These are phyloP conservation scores for Cylindrodendrum hubeiense DNA, from an alignment of 2,329 filamentous ascomycete genomes.

Conservation along the genomic window DNA sequence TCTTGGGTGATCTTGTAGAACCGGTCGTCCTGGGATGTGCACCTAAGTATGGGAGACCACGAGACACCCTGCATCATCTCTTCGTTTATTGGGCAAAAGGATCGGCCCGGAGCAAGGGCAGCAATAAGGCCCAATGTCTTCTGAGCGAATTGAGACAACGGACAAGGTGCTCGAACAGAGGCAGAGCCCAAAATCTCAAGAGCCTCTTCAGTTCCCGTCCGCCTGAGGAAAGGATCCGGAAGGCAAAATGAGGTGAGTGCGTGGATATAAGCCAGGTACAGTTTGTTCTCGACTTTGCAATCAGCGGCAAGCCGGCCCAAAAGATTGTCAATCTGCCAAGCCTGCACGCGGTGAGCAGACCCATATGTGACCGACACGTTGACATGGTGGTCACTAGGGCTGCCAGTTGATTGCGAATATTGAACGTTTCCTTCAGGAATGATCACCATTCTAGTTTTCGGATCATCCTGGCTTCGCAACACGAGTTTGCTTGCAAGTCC, in stretches of 20 bases:
- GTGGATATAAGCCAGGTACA: conserved; percentile 65
- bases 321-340: conserved; percentile 61
- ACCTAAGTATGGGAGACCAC: conserved; percentile 56
- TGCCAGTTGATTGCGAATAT: background rate
- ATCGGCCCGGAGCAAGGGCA: conserved; percentile 44
- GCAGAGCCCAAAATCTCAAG: conserved; percentile 62
- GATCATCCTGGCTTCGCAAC: conserved; percentile 43
- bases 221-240: conserved; percentile 59
- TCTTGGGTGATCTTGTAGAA: conserved; percentile 46
- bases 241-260: conserved; percentile 65
- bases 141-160: background rate
- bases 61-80: conserved; percentile 60
- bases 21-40: conserved; percentile 58
- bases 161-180: conserved; percentile 52
- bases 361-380: conserved; percentile 49
- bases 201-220: conserved; percentile 68
- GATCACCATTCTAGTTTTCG: conserved; percentile 50
- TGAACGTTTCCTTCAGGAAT: conserved; percentile 50
- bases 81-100: conserved; percentile 58
- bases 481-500: conserved; percentile 55
- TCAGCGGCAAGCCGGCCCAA: conserved; percentile 65
- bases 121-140: background rate
- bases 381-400: conserved; percentile 44
- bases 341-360: conserved; percentile 45
- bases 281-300: conserved; percentile 62